Evolutionary conservation across 2,329 filamentous ascomycete genomes (phyloP).

Genomic region (Pseudogymnoascus sp.): DNA sequence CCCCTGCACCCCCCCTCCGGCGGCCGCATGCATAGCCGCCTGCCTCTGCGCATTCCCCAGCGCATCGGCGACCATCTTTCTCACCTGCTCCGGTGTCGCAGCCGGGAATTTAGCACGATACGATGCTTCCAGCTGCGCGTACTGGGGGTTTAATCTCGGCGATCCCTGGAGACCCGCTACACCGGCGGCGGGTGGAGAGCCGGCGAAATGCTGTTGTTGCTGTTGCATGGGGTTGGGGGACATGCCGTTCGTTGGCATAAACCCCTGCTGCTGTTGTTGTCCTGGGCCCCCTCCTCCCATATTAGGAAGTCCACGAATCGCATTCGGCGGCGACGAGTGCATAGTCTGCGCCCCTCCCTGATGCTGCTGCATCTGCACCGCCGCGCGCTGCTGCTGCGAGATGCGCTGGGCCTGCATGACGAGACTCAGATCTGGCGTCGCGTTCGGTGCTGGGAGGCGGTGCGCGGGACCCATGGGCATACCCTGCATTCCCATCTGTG

Average conservation of each 20-base stretch:
- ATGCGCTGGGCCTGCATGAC: conserved; percentile 58
- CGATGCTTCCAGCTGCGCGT: conserved; percentile 18
- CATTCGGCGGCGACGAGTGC: conserved; percentile 34
- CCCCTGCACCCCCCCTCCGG: conserved; percentile 13
- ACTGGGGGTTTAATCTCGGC: conserved; percentile 11
- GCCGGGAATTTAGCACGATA: conserved; percentile 22
- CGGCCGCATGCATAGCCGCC: conserved; percentile 39
- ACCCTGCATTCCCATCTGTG: conserved; percentile 49
- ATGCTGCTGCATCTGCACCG: conserved; percentile 31
- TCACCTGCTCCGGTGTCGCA: conserved; percentile 44
- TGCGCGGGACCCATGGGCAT: conserved; percentile 40
- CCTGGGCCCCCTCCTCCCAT: conserved; percentile 17
- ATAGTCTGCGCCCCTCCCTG: conserved; percentile 23
- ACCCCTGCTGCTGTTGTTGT: conserved; percentile 23
- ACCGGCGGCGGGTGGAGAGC: conserved; percentile 26
- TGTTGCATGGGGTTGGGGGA: conserved; percentile 36
- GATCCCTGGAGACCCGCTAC: conserved; percentile 4
- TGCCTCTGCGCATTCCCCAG: conserved; percentile 29
- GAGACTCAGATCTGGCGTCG: conserved; percentile 43
- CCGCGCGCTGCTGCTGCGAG: conserved; percentile 53
- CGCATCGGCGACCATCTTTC: conserved; percentile 36
- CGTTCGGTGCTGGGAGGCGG: conserved; percentile 47
- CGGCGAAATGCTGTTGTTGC: conserved; percentile 36
- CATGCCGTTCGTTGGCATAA: conserved; percentile 36
- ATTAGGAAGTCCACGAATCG: conserved; percentile 20